These are phyloP conservation scores for Sophora flavescens DNA, from an alignment of 306 rosid species.

Conservation along the genomic window DNA sequence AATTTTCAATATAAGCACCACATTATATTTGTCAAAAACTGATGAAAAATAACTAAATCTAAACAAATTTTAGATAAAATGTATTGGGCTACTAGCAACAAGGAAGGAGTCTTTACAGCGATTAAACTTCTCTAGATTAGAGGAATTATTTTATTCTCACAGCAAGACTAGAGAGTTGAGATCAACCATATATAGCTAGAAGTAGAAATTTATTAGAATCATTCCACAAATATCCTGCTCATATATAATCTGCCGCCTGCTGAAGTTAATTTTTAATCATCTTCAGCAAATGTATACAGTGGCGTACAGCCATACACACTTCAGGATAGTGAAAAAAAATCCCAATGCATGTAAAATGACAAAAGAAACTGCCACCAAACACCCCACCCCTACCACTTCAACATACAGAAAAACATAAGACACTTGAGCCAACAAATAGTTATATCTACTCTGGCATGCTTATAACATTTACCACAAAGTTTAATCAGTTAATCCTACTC, in stretches of 20 bases:
- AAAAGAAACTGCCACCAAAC: conserved; percentile 3
- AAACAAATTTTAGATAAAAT: neutral
- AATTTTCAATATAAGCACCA: neutral
- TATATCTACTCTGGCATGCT: neutral
- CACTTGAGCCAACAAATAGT: neutral
- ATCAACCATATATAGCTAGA: neutral
- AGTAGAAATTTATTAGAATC: neutral
- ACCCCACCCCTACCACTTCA: neutral
- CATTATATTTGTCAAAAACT: neutral
- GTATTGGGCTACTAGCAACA: neutral
- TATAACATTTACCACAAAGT: neutral
- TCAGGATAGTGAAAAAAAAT: neutral
- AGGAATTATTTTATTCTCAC: conserved; percentile 7
- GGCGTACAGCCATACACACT: neutral
- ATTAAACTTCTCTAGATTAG: neutral
- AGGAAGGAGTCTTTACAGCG: neutral
- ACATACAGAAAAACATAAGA: conserved; percentile 1
- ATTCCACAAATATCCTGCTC: neutral
- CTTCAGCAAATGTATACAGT: neutral
- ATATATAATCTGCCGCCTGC: neutral
- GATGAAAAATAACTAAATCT: neutral
- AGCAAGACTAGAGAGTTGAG: neutral
- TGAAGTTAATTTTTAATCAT: neutral
- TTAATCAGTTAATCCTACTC: neutral
- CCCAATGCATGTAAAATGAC: neutral